A percentile compares a stretch with the other conserved stretches of the same genome.
phyloP scores from a whole-genome alignment of 2,329 filamentous ascomycete genomes.

The Scorias spongiosa region DNA sequence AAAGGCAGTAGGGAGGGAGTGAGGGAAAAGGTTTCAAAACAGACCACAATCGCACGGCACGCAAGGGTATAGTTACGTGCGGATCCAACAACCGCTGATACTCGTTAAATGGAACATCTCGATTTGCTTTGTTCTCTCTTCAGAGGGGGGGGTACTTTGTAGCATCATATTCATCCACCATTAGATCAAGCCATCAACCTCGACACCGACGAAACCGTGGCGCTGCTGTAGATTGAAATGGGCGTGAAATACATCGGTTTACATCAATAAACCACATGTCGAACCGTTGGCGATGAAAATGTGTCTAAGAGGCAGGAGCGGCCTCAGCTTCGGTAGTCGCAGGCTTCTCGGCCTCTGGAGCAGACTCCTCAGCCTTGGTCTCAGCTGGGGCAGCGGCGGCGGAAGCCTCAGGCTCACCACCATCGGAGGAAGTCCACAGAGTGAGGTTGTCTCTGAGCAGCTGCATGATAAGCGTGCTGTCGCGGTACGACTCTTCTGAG shows the following conservation, averaged over 20 bases:
- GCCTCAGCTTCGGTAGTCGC: constrained; percentile 34
- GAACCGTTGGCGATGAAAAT: neutral
- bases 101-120: neutral
- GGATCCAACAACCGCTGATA: neutral
- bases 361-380: constrained; percentile 35
- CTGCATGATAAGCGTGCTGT: constrained; percentile 99
- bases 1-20: too few relatives aligned
- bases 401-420: constrained; percentile 57
- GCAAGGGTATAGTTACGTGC: neutral
- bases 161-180: neutral
- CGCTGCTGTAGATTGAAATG: too few relatives aligned
- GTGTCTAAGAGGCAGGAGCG: constrained; percentile 14
- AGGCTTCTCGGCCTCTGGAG: constrained; percentile 19
- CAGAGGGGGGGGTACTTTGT: neutral
- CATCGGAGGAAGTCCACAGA: constrained; percentile 92
- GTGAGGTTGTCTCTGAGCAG: constrained; percentile 95
- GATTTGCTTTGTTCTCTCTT: neutral
- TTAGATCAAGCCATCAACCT: neutral
- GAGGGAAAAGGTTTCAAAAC: neutral
- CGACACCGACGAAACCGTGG: too few relatives aligned
- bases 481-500: constrained; percentile 95
- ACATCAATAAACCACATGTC: too few relatives aligned
- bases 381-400: constrained; percentile 39
- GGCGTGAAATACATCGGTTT: too few relatives aligned
- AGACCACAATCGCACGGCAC: neutral